Base-by-base conservation (phyloP, 2,329 filamentous ascomycete species). In the Ceratocystis variospora region DNA sequence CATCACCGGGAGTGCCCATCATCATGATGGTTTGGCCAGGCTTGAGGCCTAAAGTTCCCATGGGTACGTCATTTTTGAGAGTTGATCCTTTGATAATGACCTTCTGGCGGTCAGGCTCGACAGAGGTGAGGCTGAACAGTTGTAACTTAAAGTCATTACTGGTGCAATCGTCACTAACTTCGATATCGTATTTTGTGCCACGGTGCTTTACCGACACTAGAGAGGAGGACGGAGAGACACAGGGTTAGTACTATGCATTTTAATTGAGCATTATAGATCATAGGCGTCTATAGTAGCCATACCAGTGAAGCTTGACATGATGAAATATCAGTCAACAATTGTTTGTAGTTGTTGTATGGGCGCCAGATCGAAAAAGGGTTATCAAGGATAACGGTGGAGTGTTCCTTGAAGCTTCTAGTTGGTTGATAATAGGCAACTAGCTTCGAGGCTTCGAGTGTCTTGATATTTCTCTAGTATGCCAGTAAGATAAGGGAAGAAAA, bases 141-240 rank as follows among this genome's bases (percentile, higher is more conserved):
- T 97, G 94, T 73, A 89, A 90, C 76, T 97, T 99, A 80, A 99
- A 90, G 67, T 89, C 89, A 76, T 96, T 91, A 76, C 94, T 94
- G 69, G 86, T 90, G 59, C 89, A 87, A 31, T 83, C 81, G 55
- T 89, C 82, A 74, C 97, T 93, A 72, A 99, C 84, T 69, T 97
- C 93, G 75, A 99, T 84, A 74, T 97, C 87, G 79, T 97, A 88
- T 75, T 92, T 93, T 76, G 94, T 96, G 79, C 93, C 93, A 74
- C 91, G 87, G 75, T 99, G 93, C 78, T 96, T 97, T 71, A 99
- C 87, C 74, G 91, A 81, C 71, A 99, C 92, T 96, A 7, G 17
- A 28, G 12, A 22, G 46, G 48, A 48, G n/a, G 3, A 45, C 59
- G 17, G 55, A 8, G 57, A 50, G 64, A 4, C 28, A 45, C 19